Evolutionary conservation across 2,329 filamentous ascomycete genomes (phyloP).

Genomic region (Hymenoscyphus salicellus): DNA sequence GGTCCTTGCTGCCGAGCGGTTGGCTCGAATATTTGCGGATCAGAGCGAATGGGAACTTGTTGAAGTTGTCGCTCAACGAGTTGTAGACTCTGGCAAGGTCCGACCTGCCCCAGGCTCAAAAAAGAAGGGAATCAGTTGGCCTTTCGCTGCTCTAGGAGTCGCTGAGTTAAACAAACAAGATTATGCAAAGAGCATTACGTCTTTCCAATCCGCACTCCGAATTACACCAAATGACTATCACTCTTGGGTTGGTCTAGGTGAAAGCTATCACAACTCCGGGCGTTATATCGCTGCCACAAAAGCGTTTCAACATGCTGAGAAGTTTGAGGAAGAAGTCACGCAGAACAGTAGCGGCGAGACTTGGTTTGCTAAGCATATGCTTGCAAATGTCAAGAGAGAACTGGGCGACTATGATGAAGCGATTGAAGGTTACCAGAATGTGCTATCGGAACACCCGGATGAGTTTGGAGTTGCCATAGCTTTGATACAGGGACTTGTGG

Average conservation of each 20-base stretch:
- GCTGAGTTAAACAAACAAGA: slow-evolving; percentile 94
- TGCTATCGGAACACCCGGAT: slow-evolving; percentile 62
- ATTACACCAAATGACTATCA: slow-evolving; percentile 86
- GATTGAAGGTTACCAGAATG: slow-evolving; percentile 70
- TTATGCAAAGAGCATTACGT: slow-evolving; percentile 82
- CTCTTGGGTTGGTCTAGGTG: slow-evolving; percentile 93
- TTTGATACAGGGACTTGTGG: slow-evolving; percentile 81
- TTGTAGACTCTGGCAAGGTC: slow-evolving; percentile 92
- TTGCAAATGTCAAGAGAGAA: slow-evolving; percentile 90
- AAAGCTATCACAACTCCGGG: slow-evolving; percentile 93
- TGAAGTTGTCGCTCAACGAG: slow-evolving; percentile 83
- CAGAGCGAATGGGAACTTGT: slow-evolving; percentile 95
- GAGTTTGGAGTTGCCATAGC: slow-evolving; percentile 89
- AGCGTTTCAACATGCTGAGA: slow-evolving; percentile 81
- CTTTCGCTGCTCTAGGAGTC: slow-evolving; percentile 87
- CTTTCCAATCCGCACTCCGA: slow-evolving; percentile 84
- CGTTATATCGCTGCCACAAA: slow-evolving; percentile 91
- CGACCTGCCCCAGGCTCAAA: slow-evolving; percentile 89
- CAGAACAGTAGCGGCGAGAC: slow-evolving; percentile 61
- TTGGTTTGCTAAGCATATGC: slow-evolving; percentile 97
- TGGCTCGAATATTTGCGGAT: slow-evolving; percentile 83
- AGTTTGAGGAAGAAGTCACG: slow-evolving; percentile 61
- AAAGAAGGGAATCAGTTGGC: slow-evolving; percentile 91
- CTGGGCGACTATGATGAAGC: slow-evolving; percentile 86
- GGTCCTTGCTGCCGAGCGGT: slow-evolving; percentile 78